phyloP scores from a whole-genome alignment of 257 asterid genomes.

The Rubia yunnanensis region DNA sequence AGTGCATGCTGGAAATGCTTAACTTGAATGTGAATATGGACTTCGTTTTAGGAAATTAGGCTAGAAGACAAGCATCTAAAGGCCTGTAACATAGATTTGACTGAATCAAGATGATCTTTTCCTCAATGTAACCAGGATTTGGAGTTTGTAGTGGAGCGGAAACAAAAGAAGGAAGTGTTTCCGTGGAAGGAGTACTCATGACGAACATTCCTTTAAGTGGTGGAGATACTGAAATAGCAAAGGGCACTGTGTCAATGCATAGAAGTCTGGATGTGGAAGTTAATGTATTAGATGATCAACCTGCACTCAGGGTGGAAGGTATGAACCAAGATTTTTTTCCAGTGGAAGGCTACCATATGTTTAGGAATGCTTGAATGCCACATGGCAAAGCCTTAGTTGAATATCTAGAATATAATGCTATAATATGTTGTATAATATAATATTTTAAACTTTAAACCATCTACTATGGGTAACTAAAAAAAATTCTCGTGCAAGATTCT shows the following conservation, averaged over 20 bases:
- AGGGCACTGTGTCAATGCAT: background rate
- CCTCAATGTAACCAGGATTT: background rate
- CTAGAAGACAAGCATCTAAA: background rate
- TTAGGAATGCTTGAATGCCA: background rate
- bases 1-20: background rate
- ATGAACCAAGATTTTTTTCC: background rate
- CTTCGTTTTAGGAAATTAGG: background rate
- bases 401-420: background rate
- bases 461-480: background rate
- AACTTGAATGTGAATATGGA: slow-evolving; percentile 3
- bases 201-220: background rate
- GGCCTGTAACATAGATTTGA: background rate
- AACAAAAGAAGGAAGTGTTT: background rate
- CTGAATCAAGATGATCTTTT: background rate
- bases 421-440: no score
- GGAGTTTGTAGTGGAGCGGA: background rate
- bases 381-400: no score
- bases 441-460: background rate
- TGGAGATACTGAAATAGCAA: background rate
- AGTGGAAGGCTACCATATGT: background rate
- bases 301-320: background rate
- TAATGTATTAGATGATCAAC: slow-evolving; percentile 2
- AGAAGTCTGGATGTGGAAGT: background rate
- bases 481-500: no score
- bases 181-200: background rate